Evolutionary conservation across 2,329 filamentous ascomycete genomes (phyloP), one percentile per base, ranked within the genome.

Genomic region (Colletotrichum graminicola): DNA sequence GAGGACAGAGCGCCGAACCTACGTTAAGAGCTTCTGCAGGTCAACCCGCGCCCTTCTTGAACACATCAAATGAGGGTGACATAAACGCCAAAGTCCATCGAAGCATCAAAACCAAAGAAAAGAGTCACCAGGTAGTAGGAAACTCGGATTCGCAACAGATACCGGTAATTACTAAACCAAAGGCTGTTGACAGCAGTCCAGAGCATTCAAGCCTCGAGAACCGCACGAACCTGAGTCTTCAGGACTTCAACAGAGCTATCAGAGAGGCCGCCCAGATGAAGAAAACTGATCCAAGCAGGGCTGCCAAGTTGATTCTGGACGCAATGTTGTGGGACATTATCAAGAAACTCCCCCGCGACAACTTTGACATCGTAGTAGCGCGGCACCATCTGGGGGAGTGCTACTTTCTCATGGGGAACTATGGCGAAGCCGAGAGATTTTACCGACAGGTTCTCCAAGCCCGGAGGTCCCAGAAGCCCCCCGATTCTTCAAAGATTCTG

Each of bases 371-470:
- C 14, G 41, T 64, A n/a, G 36, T 55, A 11, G 62, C 62, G 26
- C 29, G 52, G 26, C 49, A 64, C n/a, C 51, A 64, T 36, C 39
- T 64, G 18, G 45, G 45, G 12, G 36, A 29, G 34, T 64, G 62
- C 26, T 55, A n/a, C 12, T 64, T 64, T 26, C 7, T 3, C 10
- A 32, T 43, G 23, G 51, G 8, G 36, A 32, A 64, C 14, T 56
- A 52, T 26, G 10, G 23, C 5, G 34, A 54, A 16, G 49, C 62
- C 12, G 62, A 64, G 51, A 34, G 3, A 8, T 23, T 64, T n/a
- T 43, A 52, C 39, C 62, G 62, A 29, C 8, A 64, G n/a, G 51
- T 64, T 34, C 18, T 64, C 12, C 3, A 49, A 18, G 62, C 62
- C 8, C 52, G 62, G 5, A 45, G 26, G 16, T 29, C 23, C 29